phyloP scores from a whole-genome alignment of 2,329 filamentous ascomycete genomes.

The Diaporthe vaccinii region DNA sequence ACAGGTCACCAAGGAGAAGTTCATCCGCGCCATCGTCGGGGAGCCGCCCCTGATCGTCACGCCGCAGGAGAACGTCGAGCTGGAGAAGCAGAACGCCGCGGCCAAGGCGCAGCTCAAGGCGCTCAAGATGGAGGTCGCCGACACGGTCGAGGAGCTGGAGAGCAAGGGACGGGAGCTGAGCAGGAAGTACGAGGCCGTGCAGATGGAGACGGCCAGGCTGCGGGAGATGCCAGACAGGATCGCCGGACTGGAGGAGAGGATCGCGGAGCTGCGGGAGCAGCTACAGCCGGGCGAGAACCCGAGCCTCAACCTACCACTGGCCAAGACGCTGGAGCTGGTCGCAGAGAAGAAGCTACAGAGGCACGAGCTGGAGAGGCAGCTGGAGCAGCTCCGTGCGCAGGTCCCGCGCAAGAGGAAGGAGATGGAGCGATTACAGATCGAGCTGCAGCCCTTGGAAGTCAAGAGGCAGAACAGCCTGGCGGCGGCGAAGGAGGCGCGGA shows the following conservation, averaged over 20 bases:
- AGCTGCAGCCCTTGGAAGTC: constrained; percentile 77
- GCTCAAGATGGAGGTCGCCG: constrained; percentile 83
- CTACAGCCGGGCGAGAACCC: constrained; percentile 56
- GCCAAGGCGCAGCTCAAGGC: constrained; percentile 83
- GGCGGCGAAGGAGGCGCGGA: constrained; percentile 78
- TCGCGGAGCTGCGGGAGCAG: constrained; percentile 59
- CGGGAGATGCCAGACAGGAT: constrained; percentile 66
- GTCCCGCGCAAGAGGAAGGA: constrained; percentile 77
- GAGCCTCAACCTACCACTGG: constrained; percentile 68
- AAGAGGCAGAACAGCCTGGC: constrained; percentile 75
- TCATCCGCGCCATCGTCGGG: constrained; percentile 91
- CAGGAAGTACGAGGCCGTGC: constrained; percentile 64
- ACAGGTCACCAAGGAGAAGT: constrained; percentile 98
- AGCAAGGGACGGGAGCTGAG: constrained; percentile 70
- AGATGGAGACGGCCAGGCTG: constrained; percentile 62
- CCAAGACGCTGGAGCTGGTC: constrained; percentile 68
- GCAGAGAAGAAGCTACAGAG: constrained; percentile 64
- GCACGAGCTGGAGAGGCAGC: constrained; percentile 71
- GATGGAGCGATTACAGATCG: constrained; percentile 74
- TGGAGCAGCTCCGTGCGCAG: constrained; percentile 73
- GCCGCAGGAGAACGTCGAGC: constrained; percentile 82
- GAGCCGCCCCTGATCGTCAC: constrained; percentile 90
- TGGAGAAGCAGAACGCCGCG: constrained; percentile 77
- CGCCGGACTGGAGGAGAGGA: constrained; percentile 60
- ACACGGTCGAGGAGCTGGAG: constrained; percentile 81